phyloP scores from a whole-genome alignment of 805 yeast species.

The Saturnispora bothae region DNA sequence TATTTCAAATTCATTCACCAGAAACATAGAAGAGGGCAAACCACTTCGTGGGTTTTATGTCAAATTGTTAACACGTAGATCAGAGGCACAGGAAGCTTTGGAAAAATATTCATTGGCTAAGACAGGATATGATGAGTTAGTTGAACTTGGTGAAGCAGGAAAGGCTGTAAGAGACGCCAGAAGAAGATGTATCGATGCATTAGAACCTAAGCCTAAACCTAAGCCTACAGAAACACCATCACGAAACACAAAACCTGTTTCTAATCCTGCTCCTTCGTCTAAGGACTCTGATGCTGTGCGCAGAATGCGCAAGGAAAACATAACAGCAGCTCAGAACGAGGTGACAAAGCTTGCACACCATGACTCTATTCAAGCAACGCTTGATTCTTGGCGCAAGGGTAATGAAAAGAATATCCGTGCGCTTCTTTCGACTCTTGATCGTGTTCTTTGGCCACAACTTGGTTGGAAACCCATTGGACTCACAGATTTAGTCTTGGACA shows the following conservation, averaged over 20 bases:
- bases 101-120: constrained; percentile 64
- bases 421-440: constrained; percentile 57
- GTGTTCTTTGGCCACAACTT: constrained; percentile 54
- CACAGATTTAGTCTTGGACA: constrained; percentile 76
- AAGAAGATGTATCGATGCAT: constrained; percentile 58
- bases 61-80: constrained; percentile 58
- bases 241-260: constrained; percentile 7
- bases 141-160: constrained; percentile 58
- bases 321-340: constrained; percentile 29
- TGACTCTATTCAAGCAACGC: constrained; percentile 47
- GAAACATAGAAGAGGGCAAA: constrained; percentile 38
- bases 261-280: background rate
- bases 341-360: constrained; percentile 49
- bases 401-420: constrained; percentile 77
- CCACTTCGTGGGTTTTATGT: constrained; percentile 59
- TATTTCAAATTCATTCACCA: too few species aligned
- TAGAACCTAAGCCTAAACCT: constrained; percentile 27
- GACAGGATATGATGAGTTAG: constrained; percentile 45
- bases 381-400: constrained; percentile 58
- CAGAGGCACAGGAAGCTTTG: constrained; percentile 73
- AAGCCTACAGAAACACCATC: constrained; percentile 21
- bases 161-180: constrained; percentile 67
- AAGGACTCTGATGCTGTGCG: constrained; percentile 4
- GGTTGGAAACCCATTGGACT: constrained; percentile 59
- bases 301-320: constrained; percentile 4